Evolutionary conservation across 2,329 filamentous ascomycete species (phyloP).

Genomic region (Davidsoniella australis): DNA sequence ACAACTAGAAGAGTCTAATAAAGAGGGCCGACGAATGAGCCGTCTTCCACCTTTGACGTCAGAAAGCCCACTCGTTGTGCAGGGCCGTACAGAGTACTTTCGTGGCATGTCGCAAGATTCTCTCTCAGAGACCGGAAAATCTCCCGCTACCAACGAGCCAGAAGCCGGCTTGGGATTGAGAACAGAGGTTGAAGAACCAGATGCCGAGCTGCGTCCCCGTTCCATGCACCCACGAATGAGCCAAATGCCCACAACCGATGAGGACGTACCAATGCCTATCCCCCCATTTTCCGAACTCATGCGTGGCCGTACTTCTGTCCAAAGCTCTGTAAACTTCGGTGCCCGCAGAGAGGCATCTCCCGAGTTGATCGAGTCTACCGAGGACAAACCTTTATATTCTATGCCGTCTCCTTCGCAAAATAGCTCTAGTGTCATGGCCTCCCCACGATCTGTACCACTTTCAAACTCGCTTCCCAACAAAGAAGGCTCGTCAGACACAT

Average conservation of each 20-base stretch:
- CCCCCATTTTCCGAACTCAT: slow-evolving; percentile 11
- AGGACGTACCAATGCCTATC: slow-evolving; percentile 15
- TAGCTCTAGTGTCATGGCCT: slow-evolving; percentile 28
- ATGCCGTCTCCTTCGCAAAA: slow-evolving; percentile 37
- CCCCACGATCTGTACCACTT: slow-evolving; percentile 16
- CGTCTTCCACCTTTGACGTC: slow-evolving; percentile 69
- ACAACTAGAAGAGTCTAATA: slow-evolving; percentile 66
- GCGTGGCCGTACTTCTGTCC: slow-evolving; percentile 6
- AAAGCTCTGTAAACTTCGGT: slow-evolving; percentile 25
- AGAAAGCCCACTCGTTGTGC: slow-evolving; percentile 59
- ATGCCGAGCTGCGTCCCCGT: slow-evolving; percentile 40
- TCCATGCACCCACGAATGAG: slow-evolving; percentile 66
- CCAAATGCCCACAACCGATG: slow-evolving; percentile 31
- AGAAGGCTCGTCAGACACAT: slow-evolving; percentile 11
- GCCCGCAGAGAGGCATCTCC: slow-evolving; percentile 42
- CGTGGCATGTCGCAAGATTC: slow-evolving; percentile 54
- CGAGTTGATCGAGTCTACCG: slow-evolving; percentile 21
- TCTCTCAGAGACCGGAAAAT: slow-evolving; percentile 19
- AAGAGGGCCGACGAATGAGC: slow-evolving; percentile 63
- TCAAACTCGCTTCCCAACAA: slow-evolving; percentile 6
- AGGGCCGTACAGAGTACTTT: slow-evolving; percentile 65
- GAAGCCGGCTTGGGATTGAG: slow-evolving; percentile 29
- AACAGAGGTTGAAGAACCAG: slow-evolving; percentile 40
- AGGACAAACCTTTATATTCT: slow-evolving; percentile 29
- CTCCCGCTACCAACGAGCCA: slow-evolving; percentile 15